Conservation (phyloP, 2,329 filamentous ascomycete species). For the Diplodia mutila region DNA sequence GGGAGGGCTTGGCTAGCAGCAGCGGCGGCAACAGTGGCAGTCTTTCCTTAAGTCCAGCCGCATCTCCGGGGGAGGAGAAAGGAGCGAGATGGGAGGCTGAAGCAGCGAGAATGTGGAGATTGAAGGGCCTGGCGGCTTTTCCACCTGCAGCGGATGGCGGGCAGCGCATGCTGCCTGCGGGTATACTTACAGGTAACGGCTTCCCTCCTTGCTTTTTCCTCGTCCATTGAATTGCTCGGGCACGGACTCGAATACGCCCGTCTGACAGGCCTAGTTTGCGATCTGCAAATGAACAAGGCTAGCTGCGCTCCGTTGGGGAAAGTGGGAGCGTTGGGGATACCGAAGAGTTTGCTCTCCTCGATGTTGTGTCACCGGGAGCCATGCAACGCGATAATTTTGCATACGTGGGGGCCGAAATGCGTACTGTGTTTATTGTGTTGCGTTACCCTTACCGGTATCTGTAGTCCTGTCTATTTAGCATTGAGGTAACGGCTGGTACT, state of each 20-base stretch:
- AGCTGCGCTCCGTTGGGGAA: neutral
- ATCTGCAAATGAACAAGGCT: neutral
- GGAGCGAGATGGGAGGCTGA: no score
- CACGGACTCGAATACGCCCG: neutral
- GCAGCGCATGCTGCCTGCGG: neutral
- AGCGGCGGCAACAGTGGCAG: neutral
- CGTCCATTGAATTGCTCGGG: no score
- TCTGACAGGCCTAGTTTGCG: neutral
- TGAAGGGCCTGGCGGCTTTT: neutral
- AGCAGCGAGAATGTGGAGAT: neutral
- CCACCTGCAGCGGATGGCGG: neutral
- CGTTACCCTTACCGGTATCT: neutral
- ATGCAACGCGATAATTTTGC: slow-evolving; percentile 14
- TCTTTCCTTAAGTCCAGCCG: neutral
- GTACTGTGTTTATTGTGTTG: neutral
- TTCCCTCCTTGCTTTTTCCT: neutral
- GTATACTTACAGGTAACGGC: neutral
- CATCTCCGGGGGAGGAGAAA: neutral
- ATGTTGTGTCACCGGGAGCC: neutral
- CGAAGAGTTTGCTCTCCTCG: neutral
- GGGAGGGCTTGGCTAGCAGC: neutral
- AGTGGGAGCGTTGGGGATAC: neutral
- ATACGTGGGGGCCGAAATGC: neutral
- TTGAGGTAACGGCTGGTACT: neutral
- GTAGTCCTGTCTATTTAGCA: neutral